Conservation (phyloP, 805 yeast genomes). For the Monosporozyma unispora region DNA sequence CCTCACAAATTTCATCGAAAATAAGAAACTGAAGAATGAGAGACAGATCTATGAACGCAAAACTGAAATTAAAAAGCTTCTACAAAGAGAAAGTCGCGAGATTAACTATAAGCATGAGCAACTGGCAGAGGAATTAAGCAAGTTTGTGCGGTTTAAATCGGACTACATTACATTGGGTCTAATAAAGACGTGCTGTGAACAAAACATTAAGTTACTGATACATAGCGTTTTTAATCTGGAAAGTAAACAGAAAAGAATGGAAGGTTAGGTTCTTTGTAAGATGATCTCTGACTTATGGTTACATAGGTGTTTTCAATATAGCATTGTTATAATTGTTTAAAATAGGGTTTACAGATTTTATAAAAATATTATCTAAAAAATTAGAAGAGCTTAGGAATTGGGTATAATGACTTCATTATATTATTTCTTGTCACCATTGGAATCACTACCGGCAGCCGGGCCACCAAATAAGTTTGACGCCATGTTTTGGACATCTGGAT, state of each 20-base stretch:
- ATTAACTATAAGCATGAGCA: conserved; percentile 50
- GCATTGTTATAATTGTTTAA: no score
- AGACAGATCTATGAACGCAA: conserved; percentile 34
- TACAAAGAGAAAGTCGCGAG: conserved; percentile 37
- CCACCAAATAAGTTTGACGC: conserved; percentile 60
- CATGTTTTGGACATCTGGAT: conserved; percentile 67
- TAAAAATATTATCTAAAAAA: not conserved
- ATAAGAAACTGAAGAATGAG: conserved; percentile 41
- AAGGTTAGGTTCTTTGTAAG: not conserved
- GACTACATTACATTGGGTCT: conserved; percentile 26
- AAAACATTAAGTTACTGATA: conserved; percentile 1
- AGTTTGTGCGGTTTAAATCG: conserved; percentile 44
- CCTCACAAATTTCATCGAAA: conserved; percentile 38
- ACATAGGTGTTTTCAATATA: no score
- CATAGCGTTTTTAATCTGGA: not conserved
- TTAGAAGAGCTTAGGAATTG: not conserved
- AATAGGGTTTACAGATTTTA: no score
- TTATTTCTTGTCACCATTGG: not conserved
- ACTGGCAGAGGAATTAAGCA: conserved; percentile 55
- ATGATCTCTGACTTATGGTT: not conserved
- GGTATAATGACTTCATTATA: not conserved
- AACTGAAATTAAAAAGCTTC: conserved; percentile 34
- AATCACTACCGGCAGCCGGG: not conserved
- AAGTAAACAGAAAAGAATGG: not conserved
- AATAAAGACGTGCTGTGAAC: conserved; percentile 6